A percentile compares a stretch with the other conserved stretches of the same genome.
These are phyloP conservation scores for Pleurotus cornucopiae DNA, from an alignment of 768 basidiomycete genomes.

Conservation along the genomic window DNA sequence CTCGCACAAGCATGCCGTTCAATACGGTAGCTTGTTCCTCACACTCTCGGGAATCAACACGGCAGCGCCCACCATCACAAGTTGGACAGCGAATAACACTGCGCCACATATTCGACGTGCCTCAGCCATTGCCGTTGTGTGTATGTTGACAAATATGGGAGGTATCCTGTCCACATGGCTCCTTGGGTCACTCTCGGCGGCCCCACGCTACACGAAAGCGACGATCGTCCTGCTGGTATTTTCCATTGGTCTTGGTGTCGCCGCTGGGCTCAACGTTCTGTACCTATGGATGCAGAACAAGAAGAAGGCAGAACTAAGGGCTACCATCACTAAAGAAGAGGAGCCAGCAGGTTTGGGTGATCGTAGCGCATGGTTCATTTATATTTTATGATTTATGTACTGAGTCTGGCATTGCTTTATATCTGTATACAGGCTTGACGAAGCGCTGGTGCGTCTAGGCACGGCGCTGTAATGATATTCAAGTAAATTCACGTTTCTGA, in stretches of 20 bases:
- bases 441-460: background rate
- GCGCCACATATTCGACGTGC: slow-evolving; percentile 44
- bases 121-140: slow-evolving; percentile 38
- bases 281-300: slow-evolving; percentile 26
- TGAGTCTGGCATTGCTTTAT: background rate
- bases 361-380: slow-evolving; percentile 32
- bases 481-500: no score
- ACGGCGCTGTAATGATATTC: background rate
- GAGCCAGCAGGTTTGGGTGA: slow-evolving; percentile 28
- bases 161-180: slow-evolving; percentile 42
- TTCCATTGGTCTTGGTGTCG: slow-evolving; percentile 21
- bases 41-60: slow-evolving; percentile 36
- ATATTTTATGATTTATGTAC: slow-evolving; percentile 22
- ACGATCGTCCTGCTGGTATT: slow-evolving; percentile 21
- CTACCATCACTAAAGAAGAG: slow-evolving; percentile 16
- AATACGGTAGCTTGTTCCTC: slow-evolving; percentile 45
- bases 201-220: slow-evolving; percentile 33
- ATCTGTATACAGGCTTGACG: background rate
- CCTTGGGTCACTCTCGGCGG: slow-evolving; percentile 29
- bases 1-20: slow-evolving; percentile 22
- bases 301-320: slow-evolving; percentile 24
- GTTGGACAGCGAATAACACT: slow-evolving; percentile 51
- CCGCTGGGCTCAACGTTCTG: slow-evolving; percentile 19
- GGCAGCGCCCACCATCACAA: slow-evolving; percentile 32
- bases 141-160: slow-evolving; percentile 37